Conservation (phyloP, 1,284 basidiomycete species). For the Ceratorhiza oryzae-sativae region DNA sequence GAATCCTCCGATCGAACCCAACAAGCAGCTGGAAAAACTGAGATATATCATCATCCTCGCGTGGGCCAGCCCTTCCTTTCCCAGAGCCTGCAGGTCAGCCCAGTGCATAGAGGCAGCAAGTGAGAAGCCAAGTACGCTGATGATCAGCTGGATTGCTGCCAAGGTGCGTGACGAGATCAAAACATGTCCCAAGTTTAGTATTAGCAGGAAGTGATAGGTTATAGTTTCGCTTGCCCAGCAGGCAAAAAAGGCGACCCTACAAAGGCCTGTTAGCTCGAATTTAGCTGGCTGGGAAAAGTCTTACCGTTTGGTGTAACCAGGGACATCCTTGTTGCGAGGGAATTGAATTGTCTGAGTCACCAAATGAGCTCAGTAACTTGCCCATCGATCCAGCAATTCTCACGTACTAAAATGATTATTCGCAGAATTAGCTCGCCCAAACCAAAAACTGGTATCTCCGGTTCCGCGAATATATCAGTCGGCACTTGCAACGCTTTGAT, state of each 20-base stretch:
- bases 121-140: neutral
- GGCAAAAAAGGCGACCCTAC: neutral
- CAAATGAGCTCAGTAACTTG: neutral
- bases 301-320: neutral
- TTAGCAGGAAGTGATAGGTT: neutral
- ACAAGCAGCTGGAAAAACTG: neutral
- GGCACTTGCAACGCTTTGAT: conserved; percentile 9
- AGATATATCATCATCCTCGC: neutral
- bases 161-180: neutral
- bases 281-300: neutral
- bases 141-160: neutral
- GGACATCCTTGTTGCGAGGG: neutral
- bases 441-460: conserved; percentile 6
- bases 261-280: neutral
- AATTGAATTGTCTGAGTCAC: neutral
- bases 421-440: conserved; percentile 6
- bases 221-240: conserved; percentile 11
- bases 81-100: neutral
- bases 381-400: neutral
- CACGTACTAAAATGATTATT: neutral
- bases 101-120: neutral
- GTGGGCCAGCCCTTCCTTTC: neutral
- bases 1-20: neutral
- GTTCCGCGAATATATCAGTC: conserved; percentile 4
- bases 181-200: conserved; percentile 1